Conservation (phyloP, 306 rosid genomes). For the Cyamopsis tetragonoloba region DNA sequence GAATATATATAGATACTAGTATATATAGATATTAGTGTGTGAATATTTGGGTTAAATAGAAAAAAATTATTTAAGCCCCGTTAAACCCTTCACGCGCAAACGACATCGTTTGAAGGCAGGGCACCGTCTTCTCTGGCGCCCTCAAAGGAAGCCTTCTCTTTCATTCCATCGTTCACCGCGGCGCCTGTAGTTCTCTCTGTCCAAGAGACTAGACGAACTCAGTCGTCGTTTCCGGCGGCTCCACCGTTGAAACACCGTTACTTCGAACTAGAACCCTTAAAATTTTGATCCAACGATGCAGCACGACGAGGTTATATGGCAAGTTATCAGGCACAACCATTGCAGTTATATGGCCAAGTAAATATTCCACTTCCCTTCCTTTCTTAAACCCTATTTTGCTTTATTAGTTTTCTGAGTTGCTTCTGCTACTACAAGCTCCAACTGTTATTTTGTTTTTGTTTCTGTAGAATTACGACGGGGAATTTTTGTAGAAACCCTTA, state of each 20-base stretch:
- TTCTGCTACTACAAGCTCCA: background rate
- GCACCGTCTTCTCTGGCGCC: background rate
- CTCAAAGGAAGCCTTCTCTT: background rate
- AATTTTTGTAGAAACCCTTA: constrained; percentile 86
- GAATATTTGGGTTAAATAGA: too few species aligned
- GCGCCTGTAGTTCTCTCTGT: background rate
- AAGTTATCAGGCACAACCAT: constrained; percentile 47
- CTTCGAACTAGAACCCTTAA: background rate
- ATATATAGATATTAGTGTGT: too few species aligned
- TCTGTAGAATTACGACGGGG: constrained; percentile 60
- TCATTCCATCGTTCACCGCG: background rate
- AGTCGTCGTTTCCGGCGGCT: background rate
- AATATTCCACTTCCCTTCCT: background rate
- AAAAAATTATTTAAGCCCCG: too few species aligned
- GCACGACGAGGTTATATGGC: constrained; percentile 51
- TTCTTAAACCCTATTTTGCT: background rate
- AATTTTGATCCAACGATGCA: constrained; percentile 24
- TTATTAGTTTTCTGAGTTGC: background rate
- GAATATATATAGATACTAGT: too few species aligned
- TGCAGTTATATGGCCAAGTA: constrained; percentile 49
- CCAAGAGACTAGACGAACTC: background rate
- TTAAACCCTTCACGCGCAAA: background rate
- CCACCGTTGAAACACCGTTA: background rate
- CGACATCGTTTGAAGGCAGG: background rate
- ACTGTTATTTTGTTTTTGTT: background rate